Conservation (phyloP, 371 early-diverging fungal genomes). For the Mortierella sp. region DNA sequence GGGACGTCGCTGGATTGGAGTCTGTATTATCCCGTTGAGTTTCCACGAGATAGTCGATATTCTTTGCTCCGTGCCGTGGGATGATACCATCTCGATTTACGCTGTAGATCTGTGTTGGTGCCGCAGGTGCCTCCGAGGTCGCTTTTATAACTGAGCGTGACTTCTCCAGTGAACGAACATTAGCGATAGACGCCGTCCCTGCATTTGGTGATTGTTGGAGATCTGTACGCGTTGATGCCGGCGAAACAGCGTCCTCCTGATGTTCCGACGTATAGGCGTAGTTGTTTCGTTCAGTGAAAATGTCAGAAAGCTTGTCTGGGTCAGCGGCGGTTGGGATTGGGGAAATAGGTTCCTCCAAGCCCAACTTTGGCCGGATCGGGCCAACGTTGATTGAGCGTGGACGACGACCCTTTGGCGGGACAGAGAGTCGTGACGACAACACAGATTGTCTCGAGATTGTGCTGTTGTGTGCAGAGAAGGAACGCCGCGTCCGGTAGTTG, state of each 20-base stretch:
- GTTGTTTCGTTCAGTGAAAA: conserved; percentile 9
- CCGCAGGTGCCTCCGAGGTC: neutral
- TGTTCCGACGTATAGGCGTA: neutral
- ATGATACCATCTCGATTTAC: conserved; percentile 20
- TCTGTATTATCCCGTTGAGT: conserved; percentile 1
- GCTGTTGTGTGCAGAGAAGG: conserved; percentile 35
- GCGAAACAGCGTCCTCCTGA: too few species aligned
- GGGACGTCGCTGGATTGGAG: neutral
- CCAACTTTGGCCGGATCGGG: neutral
- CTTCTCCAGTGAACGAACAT: neutral
- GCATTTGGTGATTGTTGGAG: neutral
- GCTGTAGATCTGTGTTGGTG: conserved; percentile 15
- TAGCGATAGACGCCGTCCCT: neutral
- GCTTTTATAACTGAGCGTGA: neutral
- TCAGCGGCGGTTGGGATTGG: conserved; percentile 19
- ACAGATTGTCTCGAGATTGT: conserved; percentile 38
- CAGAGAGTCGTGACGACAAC: conserved; percentile 12
- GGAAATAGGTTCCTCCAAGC: conserved; percentile 9
- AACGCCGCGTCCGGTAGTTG: conserved; percentile 23
- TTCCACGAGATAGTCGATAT: conserved; percentile 11
- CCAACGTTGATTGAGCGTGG: conserved; percentile 12
- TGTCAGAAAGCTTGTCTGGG: conserved; percentile 2
- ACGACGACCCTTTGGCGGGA: conserved; percentile 18
- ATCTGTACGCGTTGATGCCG: neutral
- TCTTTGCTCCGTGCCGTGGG: conserved; percentile 29